A percentile compares a stretch with the other conserved stretches of the same genome.
phyloP scores from a whole-genome alignment of 2,329 filamentous ascomycete species.

The Diplodia corticola region DNA sequence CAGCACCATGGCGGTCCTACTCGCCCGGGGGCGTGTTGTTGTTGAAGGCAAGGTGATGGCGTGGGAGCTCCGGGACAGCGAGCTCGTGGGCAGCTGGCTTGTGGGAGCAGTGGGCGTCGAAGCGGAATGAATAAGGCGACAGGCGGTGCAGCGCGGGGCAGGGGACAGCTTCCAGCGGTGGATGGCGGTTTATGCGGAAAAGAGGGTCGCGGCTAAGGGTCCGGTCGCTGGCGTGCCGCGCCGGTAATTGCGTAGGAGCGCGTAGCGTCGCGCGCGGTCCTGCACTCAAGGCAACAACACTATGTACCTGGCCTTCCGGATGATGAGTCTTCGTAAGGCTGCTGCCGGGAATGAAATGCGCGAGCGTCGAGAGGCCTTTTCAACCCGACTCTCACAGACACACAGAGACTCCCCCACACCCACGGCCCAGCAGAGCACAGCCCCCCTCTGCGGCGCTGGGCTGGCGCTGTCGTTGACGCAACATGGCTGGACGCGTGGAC shows the following conservation, averaged over 20 bases:
- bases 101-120: background rate
- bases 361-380: background rate
- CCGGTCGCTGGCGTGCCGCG: constrained; percentile 2
- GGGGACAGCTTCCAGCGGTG: background rate
- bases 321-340: background rate
- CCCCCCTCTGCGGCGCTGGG: background rate
- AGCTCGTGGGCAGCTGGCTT: background rate
- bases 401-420: background rate
- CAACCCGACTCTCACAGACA: background rate
- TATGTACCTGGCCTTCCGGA: too few relatives aligned
- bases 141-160: background rate
- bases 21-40: constrained; percentile 11
- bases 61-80: background rate
- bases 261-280: constrained; percentile 1
- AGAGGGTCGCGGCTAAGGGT: background rate
- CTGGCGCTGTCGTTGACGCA: constrained; percentile 16
- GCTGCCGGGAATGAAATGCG: background rate
- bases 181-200: background rate
- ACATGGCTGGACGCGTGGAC: constrained; percentile 20
- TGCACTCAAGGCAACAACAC: background rate
- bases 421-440: constrained; percentile 21
- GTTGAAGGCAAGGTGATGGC: background rate
- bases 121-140: background rate
- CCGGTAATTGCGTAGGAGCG: constrained; percentile 15
- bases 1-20: constrained; percentile 36